Conservation (phyloP, 2,329 filamentous ascomycete species). For the Trichophyton schoenleinii region DNA sequence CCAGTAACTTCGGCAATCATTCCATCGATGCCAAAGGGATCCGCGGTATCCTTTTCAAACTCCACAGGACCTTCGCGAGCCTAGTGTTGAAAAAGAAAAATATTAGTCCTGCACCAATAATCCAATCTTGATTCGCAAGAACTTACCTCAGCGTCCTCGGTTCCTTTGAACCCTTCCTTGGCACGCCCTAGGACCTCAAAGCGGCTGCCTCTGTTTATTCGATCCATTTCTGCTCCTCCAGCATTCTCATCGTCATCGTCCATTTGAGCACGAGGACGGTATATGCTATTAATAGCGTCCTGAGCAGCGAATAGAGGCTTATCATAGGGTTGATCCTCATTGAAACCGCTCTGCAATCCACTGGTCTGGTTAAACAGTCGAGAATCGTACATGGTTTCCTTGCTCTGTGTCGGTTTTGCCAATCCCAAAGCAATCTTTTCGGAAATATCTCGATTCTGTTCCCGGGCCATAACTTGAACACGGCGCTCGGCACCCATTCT, state of each 20-base stretch:
- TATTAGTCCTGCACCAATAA: slow-evolving; percentile 10
- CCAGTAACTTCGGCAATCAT: slow-evolving; percentile 70
- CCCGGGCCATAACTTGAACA: slow-evolving; percentile 82
- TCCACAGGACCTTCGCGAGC: slow-evolving; percentile 82
- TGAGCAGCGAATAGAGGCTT: slow-evolving; percentile 94
- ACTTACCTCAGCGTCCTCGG: slow-evolving; percentile 61
- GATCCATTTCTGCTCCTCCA: slow-evolving; percentile 71
- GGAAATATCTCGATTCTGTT: slow-evolving; percentile 92
- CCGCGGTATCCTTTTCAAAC: slow-evolving; percentile 78
- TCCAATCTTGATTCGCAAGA: background rate
- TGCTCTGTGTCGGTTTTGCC: slow-evolving; percentile 83
- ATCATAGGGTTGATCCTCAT: slow-evolving; percentile 95
- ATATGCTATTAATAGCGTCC: slow-evolving; percentile 88
- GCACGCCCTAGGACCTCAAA: slow-evolving; percentile 82
- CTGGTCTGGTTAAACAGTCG: slow-evolving; percentile 87
- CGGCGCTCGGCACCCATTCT: slow-evolving; percentile 90
- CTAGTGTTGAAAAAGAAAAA: slow-evolving; percentile 26
- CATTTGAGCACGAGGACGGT: slow-evolving; percentile 61
- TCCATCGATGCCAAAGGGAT: slow-evolving; percentile 89
- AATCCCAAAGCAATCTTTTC: slow-evolving; percentile 92
- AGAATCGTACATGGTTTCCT: slow-evolving; percentile 94
- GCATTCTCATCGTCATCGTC: slow-evolving; percentile 65
- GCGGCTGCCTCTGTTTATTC: slow-evolving; percentile 70
- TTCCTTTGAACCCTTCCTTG: slow-evolving; percentile 76
- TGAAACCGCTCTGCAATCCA: slow-evolving; percentile 84